These are phyloP conservation scores for Xenosphaeropsis pyriputrescens DNA, from an alignment of 2,329 filamentous ascomycete species.

Conservation along the genomic window DNA sequence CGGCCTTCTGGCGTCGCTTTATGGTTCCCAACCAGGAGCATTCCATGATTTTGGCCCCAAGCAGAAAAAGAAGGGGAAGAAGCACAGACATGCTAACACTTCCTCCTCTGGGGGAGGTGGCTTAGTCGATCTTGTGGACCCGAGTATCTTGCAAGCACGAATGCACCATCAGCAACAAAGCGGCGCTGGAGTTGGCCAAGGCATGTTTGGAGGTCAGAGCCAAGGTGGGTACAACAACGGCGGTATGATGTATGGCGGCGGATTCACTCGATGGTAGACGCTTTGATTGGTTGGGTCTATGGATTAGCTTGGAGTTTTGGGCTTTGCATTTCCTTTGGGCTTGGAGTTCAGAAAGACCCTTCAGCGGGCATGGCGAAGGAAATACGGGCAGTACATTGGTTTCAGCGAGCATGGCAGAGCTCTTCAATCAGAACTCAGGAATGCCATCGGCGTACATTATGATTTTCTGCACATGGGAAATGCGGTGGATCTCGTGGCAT, in stretches of 20 bases:
- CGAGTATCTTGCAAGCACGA: conserved; percentile 97
- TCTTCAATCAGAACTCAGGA: conserved; percentile 19
- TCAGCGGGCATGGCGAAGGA: conserved; percentile 13
- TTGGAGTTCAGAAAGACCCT: conserved; percentile 14
- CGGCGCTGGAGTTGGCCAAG: conserved; percentile 74
- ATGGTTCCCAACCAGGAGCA: conserved; percentile 71
- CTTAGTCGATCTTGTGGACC: conserved; percentile 99
- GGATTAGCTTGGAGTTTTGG: conserved; percentile 10
- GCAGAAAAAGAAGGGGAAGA: conserved; percentile 99
- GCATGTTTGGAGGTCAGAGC: conserved; percentile 72
- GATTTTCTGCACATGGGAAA: conserved; percentile 8
- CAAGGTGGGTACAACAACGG: conserved; percentile 87
- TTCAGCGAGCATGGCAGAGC: conserved; percentile 32
- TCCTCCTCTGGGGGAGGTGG: conserved; percentile 98
- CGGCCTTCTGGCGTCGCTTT: conserved; percentile 82
- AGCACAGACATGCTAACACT: conserved; percentile 99
- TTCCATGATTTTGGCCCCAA: conserved; percentile 88
- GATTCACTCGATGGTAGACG: conserved; percentile 54
- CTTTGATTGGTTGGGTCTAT: conserved; percentile 10
- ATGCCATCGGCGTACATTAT: conserved; percentile 18
- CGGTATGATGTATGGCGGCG: conserved; percentile 66
- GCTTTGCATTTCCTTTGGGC: conserved; percentile 18
- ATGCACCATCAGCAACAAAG: conserved; percentile 79
- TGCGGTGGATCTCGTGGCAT: conserved; percentile 13
- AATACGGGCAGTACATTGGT: conserved; percentile 19